These are phyloP conservation scores for Themeda triandra DNA, from an alignment of 176 grass and related monocot species.

Conservation along the genomic window DNA sequence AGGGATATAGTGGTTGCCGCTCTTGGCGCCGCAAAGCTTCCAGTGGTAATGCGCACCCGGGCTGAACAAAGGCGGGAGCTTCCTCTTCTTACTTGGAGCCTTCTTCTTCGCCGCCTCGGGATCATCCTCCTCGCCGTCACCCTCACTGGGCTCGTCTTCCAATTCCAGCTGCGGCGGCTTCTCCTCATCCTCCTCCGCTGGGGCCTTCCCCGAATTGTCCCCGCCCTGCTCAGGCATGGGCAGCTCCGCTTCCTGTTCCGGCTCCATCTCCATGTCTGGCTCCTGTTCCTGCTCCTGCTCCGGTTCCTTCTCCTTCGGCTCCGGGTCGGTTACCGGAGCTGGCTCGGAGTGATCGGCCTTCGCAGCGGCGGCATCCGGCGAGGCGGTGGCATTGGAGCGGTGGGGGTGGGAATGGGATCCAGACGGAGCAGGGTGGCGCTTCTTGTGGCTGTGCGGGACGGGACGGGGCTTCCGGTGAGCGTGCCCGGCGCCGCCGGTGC, in stretches of 20 bases:
- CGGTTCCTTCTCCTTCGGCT: constrained; percentile 18
- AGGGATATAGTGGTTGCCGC: constrained; percentile 66
- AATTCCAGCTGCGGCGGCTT: constrained; percentile 38
- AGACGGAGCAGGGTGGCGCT: constrained; percentile 30
- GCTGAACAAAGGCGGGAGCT: constrained; percentile 74
- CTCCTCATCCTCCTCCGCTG: constrained; percentile 37
- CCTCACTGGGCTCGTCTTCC: constrained; percentile 27
- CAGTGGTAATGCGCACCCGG: constrained; percentile 57
- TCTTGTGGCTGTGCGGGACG: constrained; percentile 26
- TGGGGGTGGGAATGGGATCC: constrained; percentile 27
- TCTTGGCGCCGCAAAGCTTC: constrained; percentile 78
- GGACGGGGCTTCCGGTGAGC: constrained; percentile 40
- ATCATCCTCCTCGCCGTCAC: constrained; percentile 37
- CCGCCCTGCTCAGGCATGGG: constrained; percentile 33
- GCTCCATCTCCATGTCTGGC: constrained; percentile 36
- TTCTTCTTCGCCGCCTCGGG: constrained; percentile 35
- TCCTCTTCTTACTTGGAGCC: constrained; percentile 59
- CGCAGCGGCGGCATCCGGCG: not conserved
- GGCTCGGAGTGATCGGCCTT: constrained; percentile 39
- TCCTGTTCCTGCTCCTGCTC: constrained; percentile 44
- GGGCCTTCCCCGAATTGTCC: constrained; percentile 24
- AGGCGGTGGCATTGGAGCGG: constrained; percentile 39
- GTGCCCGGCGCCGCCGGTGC: not conserved
- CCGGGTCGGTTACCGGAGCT: constrained; percentile 4
- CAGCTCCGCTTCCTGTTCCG: constrained; percentile 47